phyloP scores from a whole-genome alignment of 2,329 filamentous ascomycete species.

The Gaeumannomyces sp. region DNA sequence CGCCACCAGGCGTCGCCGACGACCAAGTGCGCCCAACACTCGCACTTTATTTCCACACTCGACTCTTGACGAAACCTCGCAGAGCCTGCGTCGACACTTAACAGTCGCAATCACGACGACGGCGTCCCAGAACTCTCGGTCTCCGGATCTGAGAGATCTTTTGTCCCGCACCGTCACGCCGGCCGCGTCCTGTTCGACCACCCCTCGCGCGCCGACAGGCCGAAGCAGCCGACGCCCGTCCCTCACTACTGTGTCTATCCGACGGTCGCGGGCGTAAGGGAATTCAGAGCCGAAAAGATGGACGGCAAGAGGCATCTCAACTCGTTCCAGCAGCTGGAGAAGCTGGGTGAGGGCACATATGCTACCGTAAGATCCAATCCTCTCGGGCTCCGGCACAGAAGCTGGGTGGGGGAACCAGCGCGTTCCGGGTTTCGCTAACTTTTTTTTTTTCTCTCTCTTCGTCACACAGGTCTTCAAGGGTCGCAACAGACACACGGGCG shows the following conservation, averaged over 20 bases:
- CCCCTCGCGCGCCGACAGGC: slow-evolving; percentile 16
- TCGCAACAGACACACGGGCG: slow-evolving; percentile 91
- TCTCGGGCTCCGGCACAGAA: not conserved
- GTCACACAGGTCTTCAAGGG: slow-evolving; percentile 80
- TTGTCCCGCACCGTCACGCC: slow-evolving; percentile 26
- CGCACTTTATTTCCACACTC: not conserved
- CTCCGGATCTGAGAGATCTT: slow-evolving; percentile 9
- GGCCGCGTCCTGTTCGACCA: slow-evolving; percentile 33
- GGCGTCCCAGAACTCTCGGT: slow-evolving; percentile 6
- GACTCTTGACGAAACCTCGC: slow-evolving; percentile 1
- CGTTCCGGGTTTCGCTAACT: slow-evolving; percentile 2
- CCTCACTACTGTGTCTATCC: slow-evolving; percentile 23
- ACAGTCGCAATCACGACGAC: slow-evolving; percentile 7
- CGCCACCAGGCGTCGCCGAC: not conserved
- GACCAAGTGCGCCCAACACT: not conserved
- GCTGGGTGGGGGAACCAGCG: not conserved
- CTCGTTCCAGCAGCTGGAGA: slow-evolving; percentile 99
- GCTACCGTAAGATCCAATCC: slow-evolving; percentile 64
- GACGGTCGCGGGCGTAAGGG: slow-evolving; percentile 10
- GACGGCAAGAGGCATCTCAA: slow-evolving; percentile 88
- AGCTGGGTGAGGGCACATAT: slow-evolving; percentile 97
- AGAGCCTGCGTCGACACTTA: slow-evolving; percentile 7
- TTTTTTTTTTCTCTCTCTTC: not conserved
- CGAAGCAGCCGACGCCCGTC: slow-evolving; percentile 24
- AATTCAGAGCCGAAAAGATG: slow-evolving; percentile 47